Evolutionary conservation across 305 asterid species (phyloP), one percentile per base, ranked within the genome.

Genomic region (Ajuga reptans): DNA sequence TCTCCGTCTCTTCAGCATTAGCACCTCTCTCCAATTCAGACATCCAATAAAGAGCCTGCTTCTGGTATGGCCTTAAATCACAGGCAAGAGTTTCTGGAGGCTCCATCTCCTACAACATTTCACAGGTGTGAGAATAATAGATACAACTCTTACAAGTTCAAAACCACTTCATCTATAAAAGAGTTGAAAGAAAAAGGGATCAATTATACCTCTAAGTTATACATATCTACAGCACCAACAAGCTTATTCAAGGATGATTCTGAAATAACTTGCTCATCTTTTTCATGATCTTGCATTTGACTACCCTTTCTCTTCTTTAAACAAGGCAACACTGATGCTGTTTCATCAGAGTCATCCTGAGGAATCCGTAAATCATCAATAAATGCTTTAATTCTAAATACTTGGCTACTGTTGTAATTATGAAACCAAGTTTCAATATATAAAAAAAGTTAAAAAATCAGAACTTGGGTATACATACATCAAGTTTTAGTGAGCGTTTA

Each of bases 41-140:
- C 97, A 87, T 90, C 97, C 97, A 90, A 64, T 77, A 80, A 61
- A 90, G 91, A 36, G 95, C 97, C 65, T 90, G 93, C 67, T 90
- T 90, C 70, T 90, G 95, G 71, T 90, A 87, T 43, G 95, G 87
- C 84, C 86, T 84, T 51, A 90, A 82, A 77, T 81, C 75, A 76
- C 97, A 90, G 55, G 72, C 67, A 66, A 90, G 87, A 9, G 84
- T 81, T 42, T 73, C 77, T 1, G 97, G 85, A 41, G 97, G 85
- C 68, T 85, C 90, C 93, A 87, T 84, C 73, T 90, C 95, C 97
- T 90, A 60, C 4, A 60, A 64, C 71, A 67, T 39, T 63, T 6
- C 21, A 69, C 41, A 14, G 37, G 50, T 5, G 63, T 66, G 21
- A 17, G 45, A 21, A n/a, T 8, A 47, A 15, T 29, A 21, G 9